Evolutionary conservation across 2,329 filamentous ascomycete species (phyloP).

Genomic region (Xylariaceae sp.): DNA sequence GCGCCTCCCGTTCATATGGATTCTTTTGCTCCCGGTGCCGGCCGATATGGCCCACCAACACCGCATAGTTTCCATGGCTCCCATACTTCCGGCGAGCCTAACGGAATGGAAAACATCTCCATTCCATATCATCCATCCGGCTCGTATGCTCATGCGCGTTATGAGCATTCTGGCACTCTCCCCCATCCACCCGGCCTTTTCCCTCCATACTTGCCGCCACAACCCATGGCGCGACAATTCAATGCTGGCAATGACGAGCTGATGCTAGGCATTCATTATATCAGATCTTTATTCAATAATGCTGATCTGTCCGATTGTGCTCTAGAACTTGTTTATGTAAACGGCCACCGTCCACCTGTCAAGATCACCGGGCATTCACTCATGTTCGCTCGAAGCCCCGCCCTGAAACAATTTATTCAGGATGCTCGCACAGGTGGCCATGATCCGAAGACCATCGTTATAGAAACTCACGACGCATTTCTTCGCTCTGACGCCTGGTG

Average conservation of each 20-base stretch:
- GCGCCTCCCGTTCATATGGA: slow-evolving; percentile 31
- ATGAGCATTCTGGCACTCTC: slow-evolving; percentile 19
- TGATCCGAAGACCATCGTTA: slow-evolving; percentile 36
- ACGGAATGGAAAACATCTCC: slow-evolving; percentile 37
- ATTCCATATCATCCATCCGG: slow-evolving; percentile 38
- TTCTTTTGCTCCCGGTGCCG: slow-evolving; percentile 30
- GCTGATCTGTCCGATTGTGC: slow-evolving; percentile 38
- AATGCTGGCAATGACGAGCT: slow-evolving; percentile 23
- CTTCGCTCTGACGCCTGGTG: slow-evolving; percentile 52
- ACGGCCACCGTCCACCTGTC: slow-evolving; percentile 35
- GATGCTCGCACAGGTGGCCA: slow-evolving; percentile 30
- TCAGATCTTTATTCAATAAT: slow-evolving; percentile 36
- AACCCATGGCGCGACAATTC: slow-evolving; percentile 22
- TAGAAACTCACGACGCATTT: slow-evolving; percentile 48
- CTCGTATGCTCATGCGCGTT: slow-evolving; percentile 20
- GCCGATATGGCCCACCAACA: slow-evolving; percentile 47
- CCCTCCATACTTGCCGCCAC: slow-evolving; percentile 27
- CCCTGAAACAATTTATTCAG: slow-evolving; percentile 32
- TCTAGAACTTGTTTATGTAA: slow-evolving; percentile 37
- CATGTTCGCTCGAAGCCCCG: slow-evolving; percentile 49
- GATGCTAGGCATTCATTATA: slow-evolving; percentile 30
- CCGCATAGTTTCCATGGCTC: slow-evolving; percentile 59
- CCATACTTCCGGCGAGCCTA: slow-evolving; percentile 47
- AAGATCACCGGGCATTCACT: slow-evolving; percentile 50
- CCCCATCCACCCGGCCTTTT: slow-evolving; percentile 24